phyloP scores from a whole-genome alignment of 805 yeast genomes.

The Wickerhamiella siamensis region DNA sequence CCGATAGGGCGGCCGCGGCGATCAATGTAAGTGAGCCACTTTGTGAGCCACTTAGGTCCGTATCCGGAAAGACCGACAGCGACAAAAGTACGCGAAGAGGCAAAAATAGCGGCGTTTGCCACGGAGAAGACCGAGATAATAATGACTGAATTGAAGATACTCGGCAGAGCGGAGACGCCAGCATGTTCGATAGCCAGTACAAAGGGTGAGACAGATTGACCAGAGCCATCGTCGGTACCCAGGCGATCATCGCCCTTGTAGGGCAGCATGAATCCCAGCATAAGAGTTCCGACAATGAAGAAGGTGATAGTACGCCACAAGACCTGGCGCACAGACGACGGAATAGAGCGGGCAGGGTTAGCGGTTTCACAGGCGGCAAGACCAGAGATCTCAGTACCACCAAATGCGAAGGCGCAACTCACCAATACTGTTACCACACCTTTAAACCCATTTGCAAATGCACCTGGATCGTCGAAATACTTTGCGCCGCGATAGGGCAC shows the following conservation, averaged over 20 bases:
- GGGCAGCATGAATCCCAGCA: slow-evolving; percentile 56
- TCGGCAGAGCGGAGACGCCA: slow-evolving; percentile 50
- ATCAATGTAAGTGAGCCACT: slow-evolving; percentile 46
- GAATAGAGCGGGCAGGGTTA: slow-evolving; percentile 51
- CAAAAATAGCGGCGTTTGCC: slow-evolving; percentile 56
- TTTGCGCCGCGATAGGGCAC: slow-evolving; percentile 60
- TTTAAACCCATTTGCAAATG: slow-evolving; percentile 35
- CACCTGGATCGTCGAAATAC: slow-evolving; percentile 56
- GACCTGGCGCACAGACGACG: slow-evolving; percentile 53
- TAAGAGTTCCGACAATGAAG: slow-evolving; percentile 44
- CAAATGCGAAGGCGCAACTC: slow-evolving; percentile 52
- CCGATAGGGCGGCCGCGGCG: slow-evolving; percentile 63
- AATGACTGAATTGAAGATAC: slow-evolving; percentile 62
- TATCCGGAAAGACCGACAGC: slow-evolving; percentile 47
- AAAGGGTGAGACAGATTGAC: slow-evolving; percentile 61
- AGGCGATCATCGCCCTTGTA: slow-evolving; percentile 36
- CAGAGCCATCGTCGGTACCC: slow-evolving; percentile 27
- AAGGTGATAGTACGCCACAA: slow-evolving; percentile 53
- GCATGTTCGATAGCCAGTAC: slow-evolving; percentile 67
- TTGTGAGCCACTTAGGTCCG: slow-evolving; percentile 39
- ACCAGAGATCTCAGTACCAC: slow-evolving; percentile 56
- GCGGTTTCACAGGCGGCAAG: slow-evolving; percentile 60
- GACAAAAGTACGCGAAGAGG: slow-evolving; percentile 50
- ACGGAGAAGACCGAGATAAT: slow-evolving; percentile 63
- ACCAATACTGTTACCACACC: slow-evolving; percentile 34